Evolutionary conservation across 1,139 yeast species (phyloP).

Genomic region (Candida buenavistaensis): DNA sequence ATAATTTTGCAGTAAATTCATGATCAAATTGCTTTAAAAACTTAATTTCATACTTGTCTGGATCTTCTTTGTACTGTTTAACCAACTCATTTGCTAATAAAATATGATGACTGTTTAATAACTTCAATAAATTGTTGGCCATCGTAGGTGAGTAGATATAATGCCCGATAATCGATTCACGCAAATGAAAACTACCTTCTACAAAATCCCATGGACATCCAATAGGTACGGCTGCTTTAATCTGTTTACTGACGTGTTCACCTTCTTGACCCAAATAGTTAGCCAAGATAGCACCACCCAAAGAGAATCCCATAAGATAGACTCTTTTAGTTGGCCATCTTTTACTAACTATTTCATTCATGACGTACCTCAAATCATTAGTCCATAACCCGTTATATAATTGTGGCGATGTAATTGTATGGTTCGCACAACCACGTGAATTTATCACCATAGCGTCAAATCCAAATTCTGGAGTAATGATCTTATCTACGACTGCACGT

Average conservation of each 20-base stretch:
- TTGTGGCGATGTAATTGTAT: constrained; percentile 57
- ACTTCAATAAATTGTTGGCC: constrained; percentile 46
- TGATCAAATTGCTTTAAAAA: constrained; percentile 50
- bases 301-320: constrained; percentile 54
- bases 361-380: constrained; percentile 55
- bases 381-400: constrained; percentile 64
- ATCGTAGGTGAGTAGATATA: constrained; percentile 54
- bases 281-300: constrained; percentile 57
- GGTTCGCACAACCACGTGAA: constrained; percentile 62
- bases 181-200: constrained; percentile 44
- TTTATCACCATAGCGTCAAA: constrained; percentile 59
- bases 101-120: constrained; percentile 43
- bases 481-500: constrained; percentile 39
- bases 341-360: constrained; percentile 44
- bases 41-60: constrained; percentile 32
- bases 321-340: constrained; percentile 53
- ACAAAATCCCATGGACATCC: constrained; percentile 61
- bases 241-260: constrained; percentile 30
- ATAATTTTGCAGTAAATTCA: constrained; percentile 51
- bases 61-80: constrained; percentile 31
- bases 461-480: constrained; percentile 32
- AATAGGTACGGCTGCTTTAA: constrained; percentile 50
- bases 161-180: constrained; percentile 44
- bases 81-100: constrained; percentile 29
- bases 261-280: constrained; percentile 59